A percentile compares a stretch with the other conserved stretches of the same genome.
phyloP scores from a whole-genome alignment of 257 asterid genomes.

The Fraxinus anomala region DNA sequence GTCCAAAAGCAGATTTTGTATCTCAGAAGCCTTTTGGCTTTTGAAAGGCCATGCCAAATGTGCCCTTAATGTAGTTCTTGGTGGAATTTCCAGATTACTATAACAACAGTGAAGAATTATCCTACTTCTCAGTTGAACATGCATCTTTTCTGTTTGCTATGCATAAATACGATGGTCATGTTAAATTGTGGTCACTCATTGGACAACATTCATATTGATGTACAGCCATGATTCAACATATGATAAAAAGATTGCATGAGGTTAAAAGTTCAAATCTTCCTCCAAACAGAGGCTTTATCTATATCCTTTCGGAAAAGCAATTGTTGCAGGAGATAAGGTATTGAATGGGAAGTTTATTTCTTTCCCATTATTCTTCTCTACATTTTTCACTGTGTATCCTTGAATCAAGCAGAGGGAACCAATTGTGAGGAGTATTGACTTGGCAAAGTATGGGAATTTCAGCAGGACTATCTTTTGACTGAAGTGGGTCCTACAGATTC shows the following conservation, averaged over 20 bases:
- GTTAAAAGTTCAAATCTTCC: constrained; percentile 19
- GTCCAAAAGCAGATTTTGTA: no score
- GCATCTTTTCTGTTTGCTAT: neutral
- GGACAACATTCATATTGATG: constrained; percentile 17
- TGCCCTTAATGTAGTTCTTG: constrained; percentile 8
- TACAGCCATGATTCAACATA: neutral
- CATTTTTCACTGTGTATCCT: constrained; percentile 11
- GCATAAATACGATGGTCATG: neutral
- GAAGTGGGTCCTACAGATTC: constrained; percentile 44
- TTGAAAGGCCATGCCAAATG: no score
- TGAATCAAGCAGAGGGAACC: constrained; percentile 11
- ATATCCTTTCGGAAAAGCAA: constrained; percentile 43
- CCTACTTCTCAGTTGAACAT: no score
- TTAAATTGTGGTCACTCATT: neutral
- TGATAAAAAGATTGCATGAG: constrained; percentile 26
- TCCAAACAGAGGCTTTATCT: constrained; percentile 28
- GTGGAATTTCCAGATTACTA: neutral
- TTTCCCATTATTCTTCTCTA: constrained; percentile 14
- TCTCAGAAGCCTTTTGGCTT: no score
- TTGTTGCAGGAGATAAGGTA: constrained; percentile 37
- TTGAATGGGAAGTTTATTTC: constrained; percentile 29
- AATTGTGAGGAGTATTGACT: constrained; percentile 34
- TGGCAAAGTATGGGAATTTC: neutral
- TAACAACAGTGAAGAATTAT: neutral
- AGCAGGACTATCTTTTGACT: constrained; percentile 47